Evolutionary conservation across 352 stramenopile genomes (phyloP), one percentile per base, ranked within the genome.

Genomic region (Phytophthora cryptogea): DNA sequence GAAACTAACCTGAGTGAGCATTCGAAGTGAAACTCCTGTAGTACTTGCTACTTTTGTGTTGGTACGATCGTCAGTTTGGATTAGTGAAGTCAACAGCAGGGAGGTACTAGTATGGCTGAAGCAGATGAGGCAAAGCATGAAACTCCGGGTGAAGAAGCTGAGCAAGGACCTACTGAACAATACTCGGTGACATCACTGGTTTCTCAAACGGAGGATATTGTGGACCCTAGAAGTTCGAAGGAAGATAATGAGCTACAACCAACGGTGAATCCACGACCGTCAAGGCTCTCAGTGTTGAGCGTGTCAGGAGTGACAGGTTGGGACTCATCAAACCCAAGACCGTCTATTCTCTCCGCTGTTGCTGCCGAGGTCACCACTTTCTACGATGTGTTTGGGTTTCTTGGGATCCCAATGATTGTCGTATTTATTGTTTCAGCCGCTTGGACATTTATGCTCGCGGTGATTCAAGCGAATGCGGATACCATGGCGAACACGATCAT

Each of bases 371-470:
- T 56, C 3, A 52, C 44, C 40, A 57, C 59, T 35, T 75, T 78
- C 40, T 59, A 68, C 23, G 50, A 65, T 11, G 54, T 83, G 9
- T 84, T 79, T 28, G 70, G 74, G 5, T 39, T 50, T 5, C 59
- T 81, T 4, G 74, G 72, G 1, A 28, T 82, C 0, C 66, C 70
- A 0, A 83, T 83, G 68, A 31, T 83, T 8, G 9, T 68, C 1
- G 43, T 68, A 9, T 79, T 86, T 27, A 2, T 77, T 0, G 10
- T 81, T 2, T 82, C 70, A 4, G 62, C 63, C 1, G 41, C 26
- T 1, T 79, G 65, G 59, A 79, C 64, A 0, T 58, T 78, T 35
- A 58, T 60, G 33, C 55, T 82, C 0, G 74, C 68, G 0, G 52
- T 63, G 1, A 72, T 77, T 42, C 74, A 86, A 60, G 59, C 74